phyloP scores from a whole-genome alignment of 2,329 filamentous ascomycete genomes.

The Ceratocystis cubensis region DNA sequence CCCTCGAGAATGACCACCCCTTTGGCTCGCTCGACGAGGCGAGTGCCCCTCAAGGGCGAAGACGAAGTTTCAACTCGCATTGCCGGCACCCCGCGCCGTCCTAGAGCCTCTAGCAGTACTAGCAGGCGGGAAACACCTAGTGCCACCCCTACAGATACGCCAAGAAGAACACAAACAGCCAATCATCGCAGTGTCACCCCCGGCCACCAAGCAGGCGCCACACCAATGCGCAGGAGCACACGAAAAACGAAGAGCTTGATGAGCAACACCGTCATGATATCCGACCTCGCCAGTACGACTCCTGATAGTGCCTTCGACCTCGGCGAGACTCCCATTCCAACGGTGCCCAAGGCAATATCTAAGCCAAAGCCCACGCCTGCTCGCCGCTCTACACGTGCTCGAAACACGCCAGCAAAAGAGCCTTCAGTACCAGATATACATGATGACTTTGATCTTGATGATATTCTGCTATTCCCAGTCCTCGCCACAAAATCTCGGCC shows the following conservation, averaged over 20 bases:
- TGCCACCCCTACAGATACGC: background rate
- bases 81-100: slow-evolving; percentile 14
- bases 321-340: slow-evolving; percentile 6
- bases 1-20: background rate
- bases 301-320: slow-evolving; percentile 15
- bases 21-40: slow-evolving; percentile 9
- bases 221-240: background rate
- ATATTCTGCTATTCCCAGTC: background rate
- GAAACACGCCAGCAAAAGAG: background rate
- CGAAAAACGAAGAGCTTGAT: background rate
- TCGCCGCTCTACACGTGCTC: slow-evolving; percentile 7
- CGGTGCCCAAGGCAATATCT: background rate
- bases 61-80: slow-evolving; percentile 11
- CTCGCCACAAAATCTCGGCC: background rate
- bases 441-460: slow-evolving; percentile 11
- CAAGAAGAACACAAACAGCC: background rate
- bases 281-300: slow-evolving; percentile 19
- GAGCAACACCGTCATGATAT: slow-evolving; percentile 14
- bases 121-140: background rate
- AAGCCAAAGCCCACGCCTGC: slow-evolving; percentile 9
- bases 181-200: slow-evolving; percentile 13
- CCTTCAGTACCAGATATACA: background rate
- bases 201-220: background rate
- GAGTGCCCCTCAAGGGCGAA: slow-evolving; percentile 18
- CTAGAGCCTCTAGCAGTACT: background rate